Base-by-base conservation (phyloP, 2,329 filamentous ascomycete species). In the Huntiella decipiens region DNA sequence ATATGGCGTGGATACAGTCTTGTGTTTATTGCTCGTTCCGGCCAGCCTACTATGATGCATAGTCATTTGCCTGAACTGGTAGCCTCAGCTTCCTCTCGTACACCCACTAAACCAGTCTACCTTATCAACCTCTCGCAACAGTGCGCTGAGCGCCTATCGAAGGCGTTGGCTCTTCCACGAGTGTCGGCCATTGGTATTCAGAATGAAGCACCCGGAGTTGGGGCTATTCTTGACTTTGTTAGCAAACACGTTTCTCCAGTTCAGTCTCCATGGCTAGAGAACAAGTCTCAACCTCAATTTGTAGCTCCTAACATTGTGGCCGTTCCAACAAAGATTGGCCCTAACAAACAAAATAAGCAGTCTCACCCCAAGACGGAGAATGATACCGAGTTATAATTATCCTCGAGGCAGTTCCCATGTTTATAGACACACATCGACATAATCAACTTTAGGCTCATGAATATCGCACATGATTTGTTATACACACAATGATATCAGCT, bases 141-240 rank as follows among this genome's bases (percentile, higher is more conserved):
- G 1, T 72, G 68, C 43, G 77, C 78, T 39, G 62, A 71, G 12
- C 67, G 67, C 10, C 59, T 85, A 12, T 71, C 71, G 41, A 58
- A 61, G 28, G 66, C 66, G 15, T 62, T 84, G 3, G 71, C 71
- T 2, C 65, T 83, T 7, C 73, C 76, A 1, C 67, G 77, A 32
- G 75, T 76, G 1, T 80, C 77, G 1, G 74, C 76, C 16, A 61
- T 85, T 31, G 80, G 70, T 0, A 57, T 85, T 5, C 58, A 65
- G 15, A 62, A 64, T 5, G 67, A 63, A 34, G 74, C 77, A 0
- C 74, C 76, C 0, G 68, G 71, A 37, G 66, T 71, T 0, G 66
- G 66, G 43, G 65, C 70, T 1, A 56, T 85, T 7, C 56, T 77
- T 17, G 66, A 74, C 3, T 72, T 75, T 52, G 66, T 75, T 1